Base-by-base conservation (phyloP, 2,329 filamentous ascomycete genomes). In the Pseudocercospora pini-densiflorae region DNA sequence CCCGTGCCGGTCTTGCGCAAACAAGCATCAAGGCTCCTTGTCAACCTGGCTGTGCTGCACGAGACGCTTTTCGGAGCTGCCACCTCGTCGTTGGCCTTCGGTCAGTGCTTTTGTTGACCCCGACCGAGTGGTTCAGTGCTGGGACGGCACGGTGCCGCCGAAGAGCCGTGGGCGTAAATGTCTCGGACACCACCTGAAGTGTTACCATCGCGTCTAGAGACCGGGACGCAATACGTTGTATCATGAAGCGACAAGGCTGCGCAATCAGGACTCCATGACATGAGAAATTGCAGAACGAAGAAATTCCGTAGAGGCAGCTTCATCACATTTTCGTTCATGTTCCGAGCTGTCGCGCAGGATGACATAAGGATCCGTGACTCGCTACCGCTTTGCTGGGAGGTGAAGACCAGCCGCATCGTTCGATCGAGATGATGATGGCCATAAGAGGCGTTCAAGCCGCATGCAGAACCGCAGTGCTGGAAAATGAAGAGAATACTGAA, bases 1-100 rank as follows among this genome's bases (percentile, higher is more conserved):
- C 62, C 62, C 62, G 54, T 14, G 33, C 62, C 29, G 62, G 14
- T 59, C 24, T 60, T 60, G 40, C 62, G 45, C 62, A 54, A 61
- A 19, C 36, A 53, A 36, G 43, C 43, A 58, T 59, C 57, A 59
- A 43, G 57, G 21, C 23, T 23, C 21, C 19, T 16, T n/a, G 4
- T 29, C 36, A 27, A 47, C 33, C 33, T 45, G 33, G 33, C 57
- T 29, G 33, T 47, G 40, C 57, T 59, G 57, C 57, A 59, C 33
- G 33, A 59, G 57, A 59, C 27, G n/a, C 23, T 45, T 59, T 47
- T 47, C 57, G 57, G 57, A 29, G 19, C 31, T 59, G 21, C 14
- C 31, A 23, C 36, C 33, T 29, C 16, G 57, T 59, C 29, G 24
- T 12, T 24, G n/a, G 16, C 21, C 33, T 31, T 57, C 14, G n/a